Conservation (phyloP, 2,329 filamentous ascomycete species). For the Aspergillus proliferans region DNA sequence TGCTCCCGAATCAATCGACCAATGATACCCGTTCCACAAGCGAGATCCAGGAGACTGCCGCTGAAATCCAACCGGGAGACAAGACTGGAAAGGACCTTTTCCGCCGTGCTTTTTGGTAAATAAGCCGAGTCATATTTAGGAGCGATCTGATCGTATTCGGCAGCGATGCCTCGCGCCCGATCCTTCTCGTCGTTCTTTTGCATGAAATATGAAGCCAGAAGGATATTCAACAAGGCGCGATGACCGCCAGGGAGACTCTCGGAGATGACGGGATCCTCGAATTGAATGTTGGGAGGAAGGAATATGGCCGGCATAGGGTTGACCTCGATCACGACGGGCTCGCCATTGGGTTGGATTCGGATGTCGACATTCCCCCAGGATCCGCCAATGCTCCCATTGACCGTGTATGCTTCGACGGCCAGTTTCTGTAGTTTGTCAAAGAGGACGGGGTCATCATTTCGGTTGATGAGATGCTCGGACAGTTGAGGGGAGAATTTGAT, state of each 20-base stretch:
- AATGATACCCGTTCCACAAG: conserved; percentile 13
- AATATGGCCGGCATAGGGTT: conserved; percentile 18
- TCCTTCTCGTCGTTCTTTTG: neutral
- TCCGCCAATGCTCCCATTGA: conserved; percentile 8
- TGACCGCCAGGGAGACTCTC: conserved; percentile 14
- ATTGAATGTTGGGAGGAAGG: conserved; percentile 8
- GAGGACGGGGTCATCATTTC: conserved; percentile 11
- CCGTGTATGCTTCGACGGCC: conserved; percentile 14
- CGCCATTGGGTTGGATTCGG: conserved; percentile 10
- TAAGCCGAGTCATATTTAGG: neutral
- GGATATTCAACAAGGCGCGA: conserved; percentile 14
- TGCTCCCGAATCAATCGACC: conserved; percentile 10
- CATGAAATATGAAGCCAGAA: conserved; percentile 16
- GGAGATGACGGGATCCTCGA: conserved; percentile 10
- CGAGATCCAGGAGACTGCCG: conserved; percentile 14
- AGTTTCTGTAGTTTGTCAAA: conserved; percentile 15
- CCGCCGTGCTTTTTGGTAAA: neutral
- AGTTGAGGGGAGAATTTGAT: conserved; percentile 16
- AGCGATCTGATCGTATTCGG: neutral
- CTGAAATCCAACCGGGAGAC: conserved; percentile 1
- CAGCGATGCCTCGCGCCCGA: neutral
- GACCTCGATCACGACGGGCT: conserved; percentile 17
- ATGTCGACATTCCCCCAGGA: conserved; percentile 18
- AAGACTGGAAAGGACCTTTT: neutral
- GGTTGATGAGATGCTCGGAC: conserved; percentile 7